phyloP scores from a whole-genome alignment of 495 filamentous ascomycete species.

The Echria macrotheca region DNA sequence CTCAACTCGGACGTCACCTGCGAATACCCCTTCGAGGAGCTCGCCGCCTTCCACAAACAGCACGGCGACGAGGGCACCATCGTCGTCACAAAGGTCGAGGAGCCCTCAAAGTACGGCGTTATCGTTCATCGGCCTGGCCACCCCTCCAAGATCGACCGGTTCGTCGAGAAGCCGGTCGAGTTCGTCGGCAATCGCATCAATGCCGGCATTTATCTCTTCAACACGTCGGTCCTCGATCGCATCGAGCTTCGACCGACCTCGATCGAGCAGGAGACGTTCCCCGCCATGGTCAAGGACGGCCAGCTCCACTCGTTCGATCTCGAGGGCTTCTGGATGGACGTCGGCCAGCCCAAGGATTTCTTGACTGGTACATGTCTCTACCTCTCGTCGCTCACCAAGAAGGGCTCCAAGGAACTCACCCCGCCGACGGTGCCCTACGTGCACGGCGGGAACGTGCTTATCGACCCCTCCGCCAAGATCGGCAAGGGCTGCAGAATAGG shows the following conservation, averaged over 20 bases:
- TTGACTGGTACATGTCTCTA: conserved; percentile 95
- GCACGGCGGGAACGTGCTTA: conserved; percentile 92
- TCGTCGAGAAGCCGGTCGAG: conserved; percentile 99
- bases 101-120: conserved; percentile 98
- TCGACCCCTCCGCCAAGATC: conserved; percentile 92
- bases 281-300: conserved; percentile 83
- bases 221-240: conserved; percentile 80
- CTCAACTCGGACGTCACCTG: conserved; percentile 98
- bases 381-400: conserved; percentile 88
- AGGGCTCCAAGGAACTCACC: conserved; percentile 78
- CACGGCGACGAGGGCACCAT: conserved; percentile 98
- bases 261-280: conserved; percentile 99
- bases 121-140: conserved; percentile 96
- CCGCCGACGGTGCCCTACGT: conserved; percentile 73
- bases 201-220: conserved; percentile 97
- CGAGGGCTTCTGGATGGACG: conserved; percentile 99
- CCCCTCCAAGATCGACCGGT: conserved; percentile 89
- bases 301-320: conserved; percentile 96
- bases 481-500: conserved; percentile 98
- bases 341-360: conserved; percentile 99
- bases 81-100: conserved; percentile 98
- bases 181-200: conserved; percentile 99
- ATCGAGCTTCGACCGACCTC: conserved; percentile 97
- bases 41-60: conserved; percentile 81
- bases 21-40: conserved; percentile 90